These are phyloP conservation scores for Paramecium primaurelia DNA, from an alignment of 73 alveolate species.

Conservation along the genomic window DNA sequence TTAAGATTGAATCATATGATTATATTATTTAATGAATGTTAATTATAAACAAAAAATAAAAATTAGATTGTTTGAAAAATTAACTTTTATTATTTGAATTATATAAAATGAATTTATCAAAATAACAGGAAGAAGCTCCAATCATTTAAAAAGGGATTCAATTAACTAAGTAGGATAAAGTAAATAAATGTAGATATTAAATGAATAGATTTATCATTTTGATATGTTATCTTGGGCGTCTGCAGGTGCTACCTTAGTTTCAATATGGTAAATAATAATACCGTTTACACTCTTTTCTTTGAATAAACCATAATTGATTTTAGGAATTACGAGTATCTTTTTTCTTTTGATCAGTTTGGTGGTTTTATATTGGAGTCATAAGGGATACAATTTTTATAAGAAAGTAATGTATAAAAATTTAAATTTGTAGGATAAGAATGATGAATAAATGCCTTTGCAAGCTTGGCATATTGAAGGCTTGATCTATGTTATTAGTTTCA, in stretches of 20 bases:
- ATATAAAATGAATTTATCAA: background rate
- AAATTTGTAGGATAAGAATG: background rate
- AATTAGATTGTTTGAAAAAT: background rate
- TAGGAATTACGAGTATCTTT: conserved; percentile 15
- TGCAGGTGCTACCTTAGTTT: conserved; percentile 8
- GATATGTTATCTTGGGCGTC: conserved; percentile 53
- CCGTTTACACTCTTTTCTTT: conserved; percentile 21
- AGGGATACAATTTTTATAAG: background rate
- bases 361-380: conserved; percentile 36
- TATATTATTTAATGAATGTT: background rate
- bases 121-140: background rate
- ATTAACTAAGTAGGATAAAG: background rate
- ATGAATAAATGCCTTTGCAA: background rate
- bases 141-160: background rate
- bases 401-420: background rate
- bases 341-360: background rate
- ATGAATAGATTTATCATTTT: background rate
- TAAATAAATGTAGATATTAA: background rate
- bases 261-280: conserved; percentile 8
- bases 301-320: conserved; percentile 12
- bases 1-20: too few species aligned
- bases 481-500: background rate
- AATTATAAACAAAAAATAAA: background rate
- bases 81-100: background rate
- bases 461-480: conserved; percentile 39